Evolutionary conservation across 495 filamentous ascomycete genomes (phyloP), one percentile per base, ranked within the genome.

Genomic region (Hapsidospora chrysogenum): DNA sequence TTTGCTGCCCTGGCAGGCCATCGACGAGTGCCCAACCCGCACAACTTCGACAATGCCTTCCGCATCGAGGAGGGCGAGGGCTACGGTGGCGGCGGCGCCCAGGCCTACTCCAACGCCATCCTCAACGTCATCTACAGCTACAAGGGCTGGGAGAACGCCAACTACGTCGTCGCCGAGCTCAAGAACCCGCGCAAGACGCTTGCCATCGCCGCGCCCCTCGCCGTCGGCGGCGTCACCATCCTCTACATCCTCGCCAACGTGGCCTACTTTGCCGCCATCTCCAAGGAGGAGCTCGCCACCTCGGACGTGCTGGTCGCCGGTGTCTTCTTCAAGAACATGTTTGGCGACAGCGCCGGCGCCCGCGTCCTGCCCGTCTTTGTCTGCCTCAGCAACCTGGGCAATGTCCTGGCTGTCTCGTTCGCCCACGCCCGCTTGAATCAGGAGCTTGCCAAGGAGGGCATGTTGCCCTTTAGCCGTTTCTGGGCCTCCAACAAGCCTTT

Each of bases 231-330:
- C 7, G 74, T 79, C 17, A 66, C 69, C 0, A 54, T 80, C 18
- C 53, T 80, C 0, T 81, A 80, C 53, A 72, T 81, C 52, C 47
- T 80, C 17, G 69, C 66, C 45, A 80, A 82, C 52, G 68, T 82
- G 32, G 76, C 77, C 37, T 82, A 80, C 50, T 80, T 81, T 40
- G 72, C 72, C 3, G 77, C 72, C 0, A 73, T 80, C 4, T 63
- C 72, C 15, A 73, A 71, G 40, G 61, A 67, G 13, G 71, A 79
- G 31, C 68, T 81, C 43, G 53, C 72, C 7, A 55, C 56, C 3
- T 71, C 70, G 0, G 69, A 68, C 15, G 61, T 66, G 11, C 64
- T 78, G 8, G 65, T 80, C 14, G 77, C 75, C 2, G 74, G 71
- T 0, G 44, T 64, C 1, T 70, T 83, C 51, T 79, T 81, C 52